Evolutionary conservation across 805 yeast genomes (phyloP), one percentile per base, ranked within the genome.

Genomic region (Komagataella kurtzmanii): DNA sequence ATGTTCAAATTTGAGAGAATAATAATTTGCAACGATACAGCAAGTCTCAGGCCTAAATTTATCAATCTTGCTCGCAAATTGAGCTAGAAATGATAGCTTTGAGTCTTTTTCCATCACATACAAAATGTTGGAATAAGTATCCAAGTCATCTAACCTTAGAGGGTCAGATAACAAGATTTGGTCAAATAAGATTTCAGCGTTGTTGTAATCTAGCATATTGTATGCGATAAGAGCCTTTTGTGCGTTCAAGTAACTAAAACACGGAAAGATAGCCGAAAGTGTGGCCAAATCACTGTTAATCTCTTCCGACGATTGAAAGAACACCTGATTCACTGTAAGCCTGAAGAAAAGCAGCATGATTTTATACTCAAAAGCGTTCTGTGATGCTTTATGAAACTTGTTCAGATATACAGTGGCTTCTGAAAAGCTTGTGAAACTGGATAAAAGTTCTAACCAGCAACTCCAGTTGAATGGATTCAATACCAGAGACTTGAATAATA

Each of bases 1-100:
- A 66, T 93, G 99, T 58, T 93, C 96, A 55, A 89, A 87, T 58
- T 85, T 82, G 65, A 93, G 75, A 43, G 96, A 86, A 65, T 90
- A 90, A 67, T 88, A 91, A 65, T 93, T 93, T 2, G 97, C 99
- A 23, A 90, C 74, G 21, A 93, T 85, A 61, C 97, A 89, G 65
- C 97, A 90, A 1, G 97, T 86, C 63, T 93, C 99, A 0, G 97
- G 90, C 51, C 97, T 74, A 63, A 87, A 88, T 61, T 80, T 83
- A 65, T 93, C 97, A 7, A 89, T 79, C 49, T 80, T 80, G 0
- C 85, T 76, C 0, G 95, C 87, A 61, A 83, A 77, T 61, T 90
- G 97, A 1, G 98, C 97, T 49, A 93, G 66, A 57, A 77, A 87
- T 19, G 97, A 83, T 23, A 93, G 71, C 63, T 93, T 90, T 1